Evolutionary conservation across 768 basidiomycete species (phyloP).

Genomic region (Cantharellus anzutake): DNA sequence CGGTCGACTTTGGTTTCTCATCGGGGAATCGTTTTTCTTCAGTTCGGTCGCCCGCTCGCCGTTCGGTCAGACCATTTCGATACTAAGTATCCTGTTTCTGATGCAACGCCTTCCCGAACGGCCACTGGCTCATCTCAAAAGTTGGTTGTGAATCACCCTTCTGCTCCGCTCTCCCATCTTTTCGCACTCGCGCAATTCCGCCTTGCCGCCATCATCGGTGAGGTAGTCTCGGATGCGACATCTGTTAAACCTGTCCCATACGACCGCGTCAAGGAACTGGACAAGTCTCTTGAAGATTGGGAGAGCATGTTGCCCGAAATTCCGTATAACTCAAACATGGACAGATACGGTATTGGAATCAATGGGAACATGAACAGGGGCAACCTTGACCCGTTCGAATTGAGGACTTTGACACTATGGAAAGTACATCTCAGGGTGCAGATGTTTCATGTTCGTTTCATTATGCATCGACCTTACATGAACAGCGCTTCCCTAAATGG

Average conservation of each 20-base stretch:
- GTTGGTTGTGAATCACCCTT: slow-evolving; percentile 10
- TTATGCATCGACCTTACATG: slow-evolving; percentile 45
- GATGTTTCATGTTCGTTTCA: slow-evolving; percentile 70
- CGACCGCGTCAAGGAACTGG: slow-evolving; percentile 51
- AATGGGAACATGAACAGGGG: slow-evolving; percentile 15
- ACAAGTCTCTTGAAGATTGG: slow-evolving; percentile 53
- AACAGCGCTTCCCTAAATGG: not conserved
- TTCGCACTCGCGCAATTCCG: slow-evolving; percentile 1
- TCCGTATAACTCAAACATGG: no score
- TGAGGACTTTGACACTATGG: no score
- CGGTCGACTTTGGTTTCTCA: slow-evolving; percentile 12
- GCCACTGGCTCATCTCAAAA: no score
- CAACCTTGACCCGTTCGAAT: no score
- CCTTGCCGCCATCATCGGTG: slow-evolving; percentile 28
- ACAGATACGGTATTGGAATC: slow-evolving; percentile 60
- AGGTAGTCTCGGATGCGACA: slow-evolving; percentile 72
- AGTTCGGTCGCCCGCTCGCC: slow-evolving; percentile 41
- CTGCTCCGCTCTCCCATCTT: not conserved
- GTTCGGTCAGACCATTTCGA: slow-evolving; percentile 74
- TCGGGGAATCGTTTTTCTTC: slow-evolving; percentile 80
- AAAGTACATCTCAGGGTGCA: slow-evolving; percentile 15
- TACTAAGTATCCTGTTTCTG: slow-evolving; percentile 51
- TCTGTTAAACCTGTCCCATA: slow-evolving; percentile 68
- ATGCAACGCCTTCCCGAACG: slow-evolving; percentile 4
- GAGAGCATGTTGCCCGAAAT: slow-evolving; percentile 51